A percentile compares a stretch with the other conserved stretches of the same genome.
Evolutionary conservation across 192 early-diverging fungal species (phyloP).

Genomic region (Coemansia furcata): DNA sequence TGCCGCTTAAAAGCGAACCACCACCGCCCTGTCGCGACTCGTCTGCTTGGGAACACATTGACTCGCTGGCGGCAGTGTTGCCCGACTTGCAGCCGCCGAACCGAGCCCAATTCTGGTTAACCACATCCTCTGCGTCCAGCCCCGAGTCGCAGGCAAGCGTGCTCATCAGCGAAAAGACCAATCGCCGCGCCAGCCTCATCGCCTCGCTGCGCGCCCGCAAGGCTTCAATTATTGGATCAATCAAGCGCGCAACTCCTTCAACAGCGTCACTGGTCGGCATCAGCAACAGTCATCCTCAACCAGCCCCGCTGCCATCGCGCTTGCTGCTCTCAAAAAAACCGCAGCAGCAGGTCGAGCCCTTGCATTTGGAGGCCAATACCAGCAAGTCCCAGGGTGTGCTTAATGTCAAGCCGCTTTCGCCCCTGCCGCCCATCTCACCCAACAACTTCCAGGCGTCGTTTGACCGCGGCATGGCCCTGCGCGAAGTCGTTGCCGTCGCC

Average conservation of each 20-base stretch:
- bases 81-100: background rate
- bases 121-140: constrained; percentile 12
- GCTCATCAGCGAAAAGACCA: constrained; percentile 9
- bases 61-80: background rate
- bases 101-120: constrained; percentile 50
- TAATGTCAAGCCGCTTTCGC: constrained; percentile 36
- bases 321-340: background rate
- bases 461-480: constrained; percentile 41
- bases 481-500: constrained; percentile 23
- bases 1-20: background rate
- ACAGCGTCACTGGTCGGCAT: background rate
- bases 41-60: background rate
- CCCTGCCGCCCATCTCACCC: constrained; percentile 40
- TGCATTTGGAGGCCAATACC: background rate
- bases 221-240: constrained; percentile 37
- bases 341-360: background rate
- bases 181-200: constrained; percentile 22
- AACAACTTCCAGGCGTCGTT: constrained; percentile 52
- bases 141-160: constrained; percentile 39
- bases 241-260: constrained; percentile 32
- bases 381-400: background rate
- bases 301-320: constrained; percentile 4
- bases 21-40: background rate
- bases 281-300: background rate
- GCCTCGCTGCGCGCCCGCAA: constrained; percentile 36